These are phyloP conservation scores for Taiozyma sp. DNA, from an alignment of 1,139 yeast genomes.

Conservation along the genomic window DNA sequence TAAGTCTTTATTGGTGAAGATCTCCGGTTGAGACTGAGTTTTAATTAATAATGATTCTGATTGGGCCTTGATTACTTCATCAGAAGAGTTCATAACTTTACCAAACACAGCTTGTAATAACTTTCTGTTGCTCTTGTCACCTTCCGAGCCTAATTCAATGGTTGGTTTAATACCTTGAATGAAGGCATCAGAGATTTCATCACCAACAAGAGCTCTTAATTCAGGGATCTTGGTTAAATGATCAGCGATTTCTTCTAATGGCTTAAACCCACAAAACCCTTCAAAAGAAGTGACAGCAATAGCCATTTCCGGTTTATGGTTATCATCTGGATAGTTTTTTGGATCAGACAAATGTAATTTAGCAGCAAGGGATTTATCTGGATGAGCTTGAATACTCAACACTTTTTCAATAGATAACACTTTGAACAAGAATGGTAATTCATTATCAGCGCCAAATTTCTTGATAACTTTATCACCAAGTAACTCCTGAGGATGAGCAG, in stretches of 20 bases:
- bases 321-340: slow-evolving; percentile 92
- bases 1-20: slow-evolving; percentile 40
- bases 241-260: slow-evolving; percentile 67
- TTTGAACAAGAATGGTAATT: slow-evolving; percentile 88
- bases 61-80: slow-evolving; percentile 44
- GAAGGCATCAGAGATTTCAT: slow-evolving; percentile 50
- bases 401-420: slow-evolving; percentile 92
- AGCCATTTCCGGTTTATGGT: slow-evolving; percentile 99
- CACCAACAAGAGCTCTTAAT: slow-evolving; percentile 66
- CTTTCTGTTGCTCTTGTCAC: slow-evolving; percentile 50
- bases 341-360: slow-evolving; percentile 81
- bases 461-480: slow-evolving; percentile 54
- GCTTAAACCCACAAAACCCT: slow-evolving; percentile 98
- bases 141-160: slow-evolving; percentile 35
- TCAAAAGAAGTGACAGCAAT: slow-evolving; percentile 93
- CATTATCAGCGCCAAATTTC: slow-evolving; percentile 66
- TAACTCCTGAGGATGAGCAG: slow-evolving; percentile 51
- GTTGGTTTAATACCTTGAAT: slow-evolving; percentile 40
- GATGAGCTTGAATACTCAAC: slow-evolving; percentile 95
- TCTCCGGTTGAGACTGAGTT: slow-evolving; percentile 49
- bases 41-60: slow-evolving; percentile 62
- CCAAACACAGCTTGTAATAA: slow-evolving; percentile 74
- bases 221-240: slow-evolving; percentile 74
- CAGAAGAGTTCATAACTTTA: slow-evolving; percentile 75
- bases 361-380: slow-evolving; percentile 81